phyloP scores from a whole-genome alignment of 2,329 filamentous ascomycete genomes.

The Nigrospora oryzae region DNA sequence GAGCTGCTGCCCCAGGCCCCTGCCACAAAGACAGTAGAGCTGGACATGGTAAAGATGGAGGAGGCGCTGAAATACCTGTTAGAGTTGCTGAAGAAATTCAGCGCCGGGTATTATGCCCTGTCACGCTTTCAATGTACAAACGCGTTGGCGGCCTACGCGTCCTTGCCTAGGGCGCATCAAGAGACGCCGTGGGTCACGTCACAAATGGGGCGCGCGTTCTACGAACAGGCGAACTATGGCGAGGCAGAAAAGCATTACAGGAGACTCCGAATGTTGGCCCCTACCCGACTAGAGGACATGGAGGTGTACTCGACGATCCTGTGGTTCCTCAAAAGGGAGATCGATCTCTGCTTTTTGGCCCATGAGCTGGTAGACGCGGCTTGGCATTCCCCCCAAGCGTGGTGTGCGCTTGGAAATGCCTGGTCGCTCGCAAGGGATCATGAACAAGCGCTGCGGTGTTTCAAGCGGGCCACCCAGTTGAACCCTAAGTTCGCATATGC shows the following conservation, averaged over 20 bases:
- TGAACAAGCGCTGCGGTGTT: conserved; percentile 88
- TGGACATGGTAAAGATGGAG: conserved; percentile 56
- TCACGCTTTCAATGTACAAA: conserved; percentile 73
- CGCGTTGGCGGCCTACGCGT: conserved; percentile 64
- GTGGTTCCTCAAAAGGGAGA: conserved; percentile 94
- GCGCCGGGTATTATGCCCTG: conserved; percentile 68
- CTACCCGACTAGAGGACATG: conserved; percentile 86
- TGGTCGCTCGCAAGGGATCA: conserved; percentile 90
- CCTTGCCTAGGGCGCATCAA: conserved; percentile 65
- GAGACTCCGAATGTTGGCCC: conserved; percentile 69
- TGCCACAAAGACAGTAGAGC: conserved; percentile 30
- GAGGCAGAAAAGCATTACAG: conserved; percentile 85
- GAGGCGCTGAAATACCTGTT: conserved; percentile 71
- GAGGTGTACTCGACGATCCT: conserved; percentile 97
- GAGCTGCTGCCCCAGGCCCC: conserved; percentile 30
- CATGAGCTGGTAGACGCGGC: conserved; percentile 83
- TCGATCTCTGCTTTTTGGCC: conserved; percentile 83
- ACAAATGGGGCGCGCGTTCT: conserved; percentile 83
- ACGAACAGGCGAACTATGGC: conserved; percentile 78
- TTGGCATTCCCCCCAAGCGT: conserved; percentile 86
- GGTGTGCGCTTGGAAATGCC: conserved; percentile 92
- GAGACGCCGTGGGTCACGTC: conserved; percentile 92
- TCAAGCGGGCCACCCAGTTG: conserved; percentile 87
- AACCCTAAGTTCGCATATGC: conserved; percentile 90
- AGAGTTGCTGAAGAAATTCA: conserved; percentile 75